phyloP scores from a whole-genome alignment of 2,329 filamentous ascomycete genomes.

The Hypoxylon sp. region DNA sequence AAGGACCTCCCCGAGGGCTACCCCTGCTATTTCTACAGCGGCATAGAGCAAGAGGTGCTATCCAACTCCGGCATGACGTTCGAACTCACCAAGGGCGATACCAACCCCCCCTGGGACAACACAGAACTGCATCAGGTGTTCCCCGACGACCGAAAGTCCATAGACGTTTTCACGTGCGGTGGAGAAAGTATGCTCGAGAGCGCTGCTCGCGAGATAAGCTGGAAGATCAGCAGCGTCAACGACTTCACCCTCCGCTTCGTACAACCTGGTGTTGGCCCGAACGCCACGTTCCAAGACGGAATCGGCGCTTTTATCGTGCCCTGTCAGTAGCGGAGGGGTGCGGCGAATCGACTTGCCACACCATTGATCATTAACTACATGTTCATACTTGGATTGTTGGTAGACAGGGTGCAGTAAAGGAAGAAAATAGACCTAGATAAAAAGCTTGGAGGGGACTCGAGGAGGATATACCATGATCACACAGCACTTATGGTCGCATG shows the following conservation, averaged over 20 bases:
- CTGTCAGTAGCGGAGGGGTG: slow-evolving; percentile 37
- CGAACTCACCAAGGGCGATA: slow-evolving; percentile 35
- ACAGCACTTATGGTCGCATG: neutral
- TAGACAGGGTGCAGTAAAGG: no score
- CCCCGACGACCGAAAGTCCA: slow-evolving; percentile 39
- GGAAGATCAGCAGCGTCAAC: slow-evolving; percentile 42
- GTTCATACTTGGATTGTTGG: no score
- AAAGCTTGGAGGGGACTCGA: neutral
- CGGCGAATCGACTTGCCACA: no score
- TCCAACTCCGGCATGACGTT: slow-evolving; percentile 45
- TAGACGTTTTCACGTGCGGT: slow-evolving; percentile 45
- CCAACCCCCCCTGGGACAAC: slow-evolving; percentile 39
- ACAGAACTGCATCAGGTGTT: slow-evolving; percentile 43
- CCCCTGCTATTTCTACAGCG: slow-evolving; percentile 46
- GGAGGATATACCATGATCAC: slow-evolving; percentile 14
- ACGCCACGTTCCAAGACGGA: slow-evolving; percentile 42
- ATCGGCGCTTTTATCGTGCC: slow-evolving; percentile 45
- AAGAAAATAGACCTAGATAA: no score
- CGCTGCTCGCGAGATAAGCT: slow-evolving; percentile 39
- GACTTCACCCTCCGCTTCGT: slow-evolving; percentile 44
- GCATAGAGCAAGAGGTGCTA: slow-evolving; percentile 44
- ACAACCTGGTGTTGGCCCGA: slow-evolving; percentile 43
- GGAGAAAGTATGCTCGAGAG: slow-evolving; percentile 4
- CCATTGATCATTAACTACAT: no score
- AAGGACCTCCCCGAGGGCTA: slow-evolving; percentile 43